These are phyloP conservation scores for Passalora sequoiae DNA, from an alignment of 2,329 filamentous ascomycete genomes.

Conservation along the genomic window DNA sequence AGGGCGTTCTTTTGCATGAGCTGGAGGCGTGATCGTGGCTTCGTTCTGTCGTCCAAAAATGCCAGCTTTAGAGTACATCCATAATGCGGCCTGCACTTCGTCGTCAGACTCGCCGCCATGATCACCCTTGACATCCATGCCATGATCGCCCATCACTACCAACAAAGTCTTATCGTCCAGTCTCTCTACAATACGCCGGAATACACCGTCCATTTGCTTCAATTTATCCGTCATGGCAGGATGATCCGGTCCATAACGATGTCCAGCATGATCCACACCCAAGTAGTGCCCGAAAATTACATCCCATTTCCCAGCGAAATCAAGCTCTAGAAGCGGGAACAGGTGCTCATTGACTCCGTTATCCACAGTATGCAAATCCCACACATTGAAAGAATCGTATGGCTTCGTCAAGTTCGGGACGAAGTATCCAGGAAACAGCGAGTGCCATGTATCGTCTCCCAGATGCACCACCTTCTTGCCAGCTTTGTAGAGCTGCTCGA, in stretches of 20 bases:
- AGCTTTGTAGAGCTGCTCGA: constrained; percentile 58
- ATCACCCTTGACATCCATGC: constrained; percentile 95
- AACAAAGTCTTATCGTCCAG: constrained; percentile 83
- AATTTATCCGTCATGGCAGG: constrained; percentile 86
- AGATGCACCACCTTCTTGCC: constrained; percentile 82
- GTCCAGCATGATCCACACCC: constrained; percentile 93
- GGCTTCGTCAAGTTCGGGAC: constrained; percentile 76
- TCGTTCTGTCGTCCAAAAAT: constrained; percentile 73
- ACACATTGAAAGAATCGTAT: constrained; percentile 97
- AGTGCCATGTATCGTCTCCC: constrained; percentile 96
- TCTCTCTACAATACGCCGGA: constrained; percentile 63
- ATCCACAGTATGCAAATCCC: constrained; percentile 94
- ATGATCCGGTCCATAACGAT: constrained; percentile 91
- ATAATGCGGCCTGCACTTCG: constrained; percentile 87
- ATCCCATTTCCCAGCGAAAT: constrained; percentile 72
- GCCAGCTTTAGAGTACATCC: constrained; percentile 93
- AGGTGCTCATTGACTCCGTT: constrained; percentile 91
- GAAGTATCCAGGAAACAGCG: constrained; percentile 90
- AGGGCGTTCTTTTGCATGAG: constrained; percentile 72
- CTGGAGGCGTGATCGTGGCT: constrained; percentile 53
- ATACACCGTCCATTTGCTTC: constrained; percentile 79
- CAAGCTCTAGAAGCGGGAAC: constrained; percentile 68
- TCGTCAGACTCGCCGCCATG: constrained; percentile 98
- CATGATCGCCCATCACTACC: constrained; percentile 97
- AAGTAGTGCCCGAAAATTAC: constrained; percentile 91